Percentiles rank a stretch among this genome's conserved stretches.
These are phyloP conservation scores for Lepiota subincarnata DNA, from an alignment of 768 basidiomycete species.

Conservation along the genomic window DNA sequence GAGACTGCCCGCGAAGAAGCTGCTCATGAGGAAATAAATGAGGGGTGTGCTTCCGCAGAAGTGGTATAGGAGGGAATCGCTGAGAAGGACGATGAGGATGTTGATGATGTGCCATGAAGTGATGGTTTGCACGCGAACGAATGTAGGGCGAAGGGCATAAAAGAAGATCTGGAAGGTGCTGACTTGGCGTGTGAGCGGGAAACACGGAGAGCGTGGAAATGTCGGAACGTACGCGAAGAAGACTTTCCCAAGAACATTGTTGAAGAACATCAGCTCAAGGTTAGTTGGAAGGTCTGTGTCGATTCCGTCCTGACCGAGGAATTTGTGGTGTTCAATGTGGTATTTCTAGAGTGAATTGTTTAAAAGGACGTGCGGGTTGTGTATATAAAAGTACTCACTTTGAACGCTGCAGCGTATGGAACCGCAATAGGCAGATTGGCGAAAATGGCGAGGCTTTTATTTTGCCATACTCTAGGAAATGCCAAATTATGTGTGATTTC, in stretches of 20 bases:
- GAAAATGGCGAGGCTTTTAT: constrained; percentile 85
- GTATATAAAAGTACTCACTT: constrained; percentile 41
- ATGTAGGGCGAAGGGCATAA: constrained; percentile 93
- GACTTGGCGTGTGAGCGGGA: background rate
- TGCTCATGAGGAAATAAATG: constrained; percentile 81
- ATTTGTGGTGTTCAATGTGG: constrained; percentile 96
- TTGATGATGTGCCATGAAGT: constrained; percentile 88
- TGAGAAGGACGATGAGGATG: constrained; percentile 59
- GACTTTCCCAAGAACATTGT: constrained; percentile 96
- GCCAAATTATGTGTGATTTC: constrained; percentile 98
- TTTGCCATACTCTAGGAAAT: constrained; percentile 75
- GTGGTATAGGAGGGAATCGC: constrained; percentile 65
- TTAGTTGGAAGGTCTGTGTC: constrained; percentile 93
- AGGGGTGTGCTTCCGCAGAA: constrained; percentile 44
- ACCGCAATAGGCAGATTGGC: constrained; percentile 93
- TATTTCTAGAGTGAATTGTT: constrained; percentile 52
- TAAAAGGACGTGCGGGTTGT: background rate
- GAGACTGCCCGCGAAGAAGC: constrained; percentile 94
- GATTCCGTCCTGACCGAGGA: constrained; percentile 90
- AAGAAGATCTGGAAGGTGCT: constrained; percentile 98
- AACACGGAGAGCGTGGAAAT: constrained; percentile 12
- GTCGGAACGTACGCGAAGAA: constrained; percentile 81
- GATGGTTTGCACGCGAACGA: constrained; percentile 78
- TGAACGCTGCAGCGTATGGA: constrained; percentile 94
- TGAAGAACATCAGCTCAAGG: constrained; percentile 79